Evolutionary conservation across 352 stramenopile genomes (phyloP).

Genomic region (Thalassiosira mediterranea): DNA sequence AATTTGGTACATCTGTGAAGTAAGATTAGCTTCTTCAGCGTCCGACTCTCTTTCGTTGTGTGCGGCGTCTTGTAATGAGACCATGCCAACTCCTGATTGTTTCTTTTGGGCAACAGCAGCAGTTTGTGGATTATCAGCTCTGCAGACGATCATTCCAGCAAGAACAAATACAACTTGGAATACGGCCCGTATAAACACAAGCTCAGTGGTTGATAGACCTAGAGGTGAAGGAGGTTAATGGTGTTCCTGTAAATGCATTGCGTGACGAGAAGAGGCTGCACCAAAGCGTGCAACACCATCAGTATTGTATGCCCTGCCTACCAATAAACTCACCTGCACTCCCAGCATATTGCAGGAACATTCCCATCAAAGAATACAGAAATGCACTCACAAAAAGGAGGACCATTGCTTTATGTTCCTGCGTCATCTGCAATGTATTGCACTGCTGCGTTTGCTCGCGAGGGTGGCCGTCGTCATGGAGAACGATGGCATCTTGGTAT

Average conservation of each 20-base stretch:
- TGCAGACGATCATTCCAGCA: constrained; percentile 40
- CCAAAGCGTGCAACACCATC: no score
- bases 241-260: no score
- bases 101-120: constrained; percentile 3
- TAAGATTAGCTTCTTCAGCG: constrained; percentile 2
- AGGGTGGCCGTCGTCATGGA: no score
- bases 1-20: not conserved
- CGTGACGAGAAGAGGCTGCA: no score
- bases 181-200: constrained; percentile 54
- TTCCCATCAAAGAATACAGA: constrained; percentile 21
- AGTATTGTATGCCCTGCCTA: no score
- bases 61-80: not conserved
- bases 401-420: no score
- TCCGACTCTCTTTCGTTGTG: constrained; percentile 1
- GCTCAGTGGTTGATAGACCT: constrained; percentile 44
- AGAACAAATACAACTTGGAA: constrained; percentile 56
- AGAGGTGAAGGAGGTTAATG: not conserved
- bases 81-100: not conserved
- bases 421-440: no score
- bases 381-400: constrained; percentile 20
- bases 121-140: constrained; percentile 22
- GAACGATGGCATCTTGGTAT: no score
- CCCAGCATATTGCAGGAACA: constrained; percentile 28
- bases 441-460: no score
- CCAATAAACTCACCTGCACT: no score